Evolutionary conservation across 495 filamentous ascomycete genomes (phyloP).

Genomic region (Filosporella fistucella): DNA sequence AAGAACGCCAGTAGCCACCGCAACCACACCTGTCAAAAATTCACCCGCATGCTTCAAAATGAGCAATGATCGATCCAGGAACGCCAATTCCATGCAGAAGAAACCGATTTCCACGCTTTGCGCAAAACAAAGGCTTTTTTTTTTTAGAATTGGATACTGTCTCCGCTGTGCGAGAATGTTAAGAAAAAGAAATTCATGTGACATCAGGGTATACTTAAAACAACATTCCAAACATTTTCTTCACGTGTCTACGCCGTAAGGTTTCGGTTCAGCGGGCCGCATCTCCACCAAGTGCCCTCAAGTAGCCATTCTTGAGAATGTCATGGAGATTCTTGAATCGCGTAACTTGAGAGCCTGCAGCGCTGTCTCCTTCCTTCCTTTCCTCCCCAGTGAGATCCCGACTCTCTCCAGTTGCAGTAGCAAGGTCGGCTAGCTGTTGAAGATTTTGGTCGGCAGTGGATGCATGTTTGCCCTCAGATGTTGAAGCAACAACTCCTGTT

Average conservation of each 20-base stretch:
- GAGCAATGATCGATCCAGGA: no score
- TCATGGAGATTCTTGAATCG: neutral
- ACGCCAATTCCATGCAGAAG: no score
- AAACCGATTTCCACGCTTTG: no score
- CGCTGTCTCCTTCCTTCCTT: slow-evolving; percentile 8
- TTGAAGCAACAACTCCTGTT: neutral
- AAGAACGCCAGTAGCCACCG: no score
- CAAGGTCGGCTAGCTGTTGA: slow-evolving; percentile 63
- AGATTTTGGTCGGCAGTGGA: slow-evolving; percentile 37
- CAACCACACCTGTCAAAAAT: no score
- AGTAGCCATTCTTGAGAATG: slow-evolving; percentile 2
- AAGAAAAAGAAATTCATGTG: slow-evolving; percentile 1
- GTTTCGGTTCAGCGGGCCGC: slow-evolving; percentile 5
- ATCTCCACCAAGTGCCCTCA: slow-evolving; percentile 1
- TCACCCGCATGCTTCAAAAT: no score
- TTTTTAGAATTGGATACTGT: no score
- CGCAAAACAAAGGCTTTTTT: no score
- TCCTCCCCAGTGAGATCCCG: neutral
- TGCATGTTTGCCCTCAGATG: slow-evolving; percentile 19
- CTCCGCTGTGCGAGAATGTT: no score
- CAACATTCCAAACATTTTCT: neutral
- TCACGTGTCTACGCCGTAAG: neutral
- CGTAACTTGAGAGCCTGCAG: neutral
- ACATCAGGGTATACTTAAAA: slow-evolving; percentile 16
- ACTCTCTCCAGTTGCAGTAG: slow-evolving; percentile 33